These are phyloP conservation scores for Melastoma candidum DNA, from an alignment of 441 rosid genomes.

Conservation along the genomic window DNA sequence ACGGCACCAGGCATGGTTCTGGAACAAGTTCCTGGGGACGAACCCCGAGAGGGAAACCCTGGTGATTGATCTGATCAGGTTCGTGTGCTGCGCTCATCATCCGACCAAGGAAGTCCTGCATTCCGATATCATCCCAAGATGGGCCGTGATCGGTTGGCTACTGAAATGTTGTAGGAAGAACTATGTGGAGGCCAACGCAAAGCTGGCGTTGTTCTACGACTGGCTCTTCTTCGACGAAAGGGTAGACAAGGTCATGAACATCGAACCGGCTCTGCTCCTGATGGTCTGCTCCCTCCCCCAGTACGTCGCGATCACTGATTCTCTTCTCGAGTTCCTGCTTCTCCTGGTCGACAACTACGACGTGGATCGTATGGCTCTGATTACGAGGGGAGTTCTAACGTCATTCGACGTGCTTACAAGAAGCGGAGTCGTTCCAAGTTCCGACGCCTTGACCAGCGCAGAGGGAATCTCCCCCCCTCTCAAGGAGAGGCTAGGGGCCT, in stretches of 20 bases:
- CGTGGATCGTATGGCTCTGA: constrained; percentile 20
- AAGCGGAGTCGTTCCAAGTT: constrained; percentile 59
- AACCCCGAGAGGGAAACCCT: constrained; percentile 51
- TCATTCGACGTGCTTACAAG: constrained; percentile 45
- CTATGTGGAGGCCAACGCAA: no score
- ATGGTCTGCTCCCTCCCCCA: constrained; percentile 44
- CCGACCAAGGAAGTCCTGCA: constrained; percentile 55
- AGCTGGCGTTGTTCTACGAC: no score
- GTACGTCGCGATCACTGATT: no score
- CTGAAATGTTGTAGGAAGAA: constrained; percentile 38
- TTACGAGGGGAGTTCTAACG: constrained; percentile 42
- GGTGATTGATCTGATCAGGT: constrained; percentile 62
- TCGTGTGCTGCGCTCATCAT: constrained; percentile 71
- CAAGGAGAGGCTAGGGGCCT: constrained; percentile 41
- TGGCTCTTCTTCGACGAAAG: no score
- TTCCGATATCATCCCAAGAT: constrained; percentile 53
- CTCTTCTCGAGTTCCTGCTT: constrained; percentile 60
- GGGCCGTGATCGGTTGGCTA: constrained; percentile 31
- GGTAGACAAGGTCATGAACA: constrained; percentile 54
- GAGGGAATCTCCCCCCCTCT: constrained; percentile 37
- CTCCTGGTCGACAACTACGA: constrained; percentile 67
- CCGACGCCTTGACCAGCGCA: constrained; percentile 39
- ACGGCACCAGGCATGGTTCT: constrained; percentile 72
- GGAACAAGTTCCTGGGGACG: constrained; percentile 37
- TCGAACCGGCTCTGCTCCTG: constrained; percentile 78